Percentiles rank a stretch among this genome's conserved stretches.
phyloP scores from a whole-genome alignment of 169 alveolate genomes.

The Plasmodium coatneyi region DNA sequence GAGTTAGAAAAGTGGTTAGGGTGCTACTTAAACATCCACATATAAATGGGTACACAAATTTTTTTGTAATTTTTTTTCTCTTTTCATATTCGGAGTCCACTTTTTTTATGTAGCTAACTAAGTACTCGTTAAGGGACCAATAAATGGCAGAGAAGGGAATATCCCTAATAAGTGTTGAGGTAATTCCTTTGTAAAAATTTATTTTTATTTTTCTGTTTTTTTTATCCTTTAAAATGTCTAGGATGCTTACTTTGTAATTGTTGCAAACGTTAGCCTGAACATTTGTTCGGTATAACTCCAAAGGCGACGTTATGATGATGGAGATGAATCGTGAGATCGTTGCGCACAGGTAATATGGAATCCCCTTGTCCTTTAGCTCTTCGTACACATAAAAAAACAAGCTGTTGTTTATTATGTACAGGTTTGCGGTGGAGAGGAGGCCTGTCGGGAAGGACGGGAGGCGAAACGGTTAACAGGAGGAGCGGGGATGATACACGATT shows the following conservation, averaged over 20 bases:
- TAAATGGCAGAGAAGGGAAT: conserved; percentile 78
- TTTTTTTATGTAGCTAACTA: conserved; percentile 63
- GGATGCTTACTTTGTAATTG: conserved; percentile 44
- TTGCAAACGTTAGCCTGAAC: conserved; percentile 72
- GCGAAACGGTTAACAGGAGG: background rate
- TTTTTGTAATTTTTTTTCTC: conserved; percentile 26
- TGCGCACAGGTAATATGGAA: conserved; percentile 66
- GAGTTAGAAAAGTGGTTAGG: conserved; percentile 74
- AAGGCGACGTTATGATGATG: conserved; percentile 65
- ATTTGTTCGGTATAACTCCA: conserved; percentile 70
- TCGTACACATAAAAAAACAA: conserved; percentile 70
- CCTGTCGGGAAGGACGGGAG: conserved; percentile 6
- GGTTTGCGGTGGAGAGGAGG: conserved; percentile 41
- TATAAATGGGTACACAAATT: conserved; percentile 72
- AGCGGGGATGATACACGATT: background rate
- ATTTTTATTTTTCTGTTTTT: conserved; percentile 64
- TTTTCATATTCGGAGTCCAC: conserved; percentile 43
- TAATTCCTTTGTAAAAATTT: conserved; percentile 70
- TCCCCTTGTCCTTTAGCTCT: conserved; percentile 62
- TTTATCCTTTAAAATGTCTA: conserved; percentile 52
- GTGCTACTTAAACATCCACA: conserved; percentile 77
- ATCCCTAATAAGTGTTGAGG: conserved; percentile 77
- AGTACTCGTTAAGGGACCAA: conserved; percentile 76
- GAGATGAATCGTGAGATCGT: conserved; percentile 62
- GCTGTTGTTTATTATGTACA: conserved; percentile 65